phyloP scores from a whole-genome alignment of 495 filamentous ascomycete genomes.

The Cetradonia linearis region DNA sequence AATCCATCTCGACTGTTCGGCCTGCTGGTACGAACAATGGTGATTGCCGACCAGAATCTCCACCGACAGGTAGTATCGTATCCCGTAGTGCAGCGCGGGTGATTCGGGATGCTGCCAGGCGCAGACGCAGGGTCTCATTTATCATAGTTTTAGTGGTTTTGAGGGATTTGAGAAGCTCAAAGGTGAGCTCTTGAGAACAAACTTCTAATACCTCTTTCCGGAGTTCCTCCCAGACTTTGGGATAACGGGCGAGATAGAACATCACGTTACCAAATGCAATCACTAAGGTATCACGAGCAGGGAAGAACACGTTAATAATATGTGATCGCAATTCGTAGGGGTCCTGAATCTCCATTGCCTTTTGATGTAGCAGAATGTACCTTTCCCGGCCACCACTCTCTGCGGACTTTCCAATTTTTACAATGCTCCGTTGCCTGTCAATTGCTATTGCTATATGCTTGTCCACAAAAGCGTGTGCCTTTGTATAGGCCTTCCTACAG shows the following conservation, averaged over 20 bases:
- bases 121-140: constrained; percentile 41
- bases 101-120: constrained; percentile 44
- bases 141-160: constrained; percentile 39
- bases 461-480: not conserved
- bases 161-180: constrained; percentile 26
- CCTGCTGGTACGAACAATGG: constrained; percentile 36
- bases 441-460: not conserved
- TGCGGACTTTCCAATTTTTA: not conserved
- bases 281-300: constrained; percentile 39
- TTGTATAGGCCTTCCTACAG: not conserved
- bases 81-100: constrained; percentile 36
- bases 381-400: not conserved
- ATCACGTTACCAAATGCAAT: constrained; percentile 49
- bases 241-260: constrained; percentile 42
- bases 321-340: not conserved
- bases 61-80: constrained; percentile 34
- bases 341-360: not conserved
- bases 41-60: constrained; percentile 22
- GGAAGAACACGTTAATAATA: constrained; percentile 20
- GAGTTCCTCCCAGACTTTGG: constrained; percentile 39
- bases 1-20: constrained; percentile 30
- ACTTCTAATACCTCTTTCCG: constrained; percentile 34
- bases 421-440: not conserved
- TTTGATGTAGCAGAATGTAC: not conserved
- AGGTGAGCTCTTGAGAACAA: not conserved